A percentile compares a stretch with the other conserved stretches of the same genome.
phyloP scores from a whole-genome alignment of 2,329 filamentous ascomycete genomes.

The Reticulascus tulasneorum region DNA sequence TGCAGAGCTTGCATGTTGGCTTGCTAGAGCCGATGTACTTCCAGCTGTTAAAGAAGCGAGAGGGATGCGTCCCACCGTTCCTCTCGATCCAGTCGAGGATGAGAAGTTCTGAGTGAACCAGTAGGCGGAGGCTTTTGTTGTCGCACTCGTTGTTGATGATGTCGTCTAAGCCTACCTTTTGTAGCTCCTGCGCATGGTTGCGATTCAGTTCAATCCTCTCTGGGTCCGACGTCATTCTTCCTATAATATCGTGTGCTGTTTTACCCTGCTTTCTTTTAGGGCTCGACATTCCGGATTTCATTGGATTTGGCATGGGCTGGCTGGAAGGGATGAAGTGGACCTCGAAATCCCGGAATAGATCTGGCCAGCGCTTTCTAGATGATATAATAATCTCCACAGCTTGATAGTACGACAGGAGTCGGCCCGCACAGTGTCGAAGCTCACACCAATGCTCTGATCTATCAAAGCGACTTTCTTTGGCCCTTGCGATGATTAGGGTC shows the following conservation, averaged over 20 bases:
- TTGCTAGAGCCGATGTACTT: conserved; percentile 20
- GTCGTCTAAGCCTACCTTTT: background rate
- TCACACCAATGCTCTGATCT: conserved; percentile 23
- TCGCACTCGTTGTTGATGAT: background rate
- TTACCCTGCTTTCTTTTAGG: background rate
- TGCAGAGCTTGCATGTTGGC: conserved; percentile 17
- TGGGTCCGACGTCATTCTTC: conserved; percentile 13
- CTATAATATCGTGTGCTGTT: conserved; percentile 16
- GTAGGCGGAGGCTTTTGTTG: conserved; percentile 3
- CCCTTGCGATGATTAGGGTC: background rate
- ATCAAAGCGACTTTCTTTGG: conserved; percentile 5
- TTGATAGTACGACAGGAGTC: conserved; percentile 20
- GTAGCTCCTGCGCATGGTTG: background rate
- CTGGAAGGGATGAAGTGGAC: conserved; percentile 24
- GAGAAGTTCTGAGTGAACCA: conserved; percentile 15
- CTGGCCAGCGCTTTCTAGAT: conserved; percentile 20
- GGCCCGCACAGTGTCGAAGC: conserved; percentile 22
- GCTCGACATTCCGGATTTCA: conserved; percentile 6
- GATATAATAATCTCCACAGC: conserved; percentile 16
- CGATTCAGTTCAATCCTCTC: background rate
- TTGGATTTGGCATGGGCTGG: conserved; percentile 12
- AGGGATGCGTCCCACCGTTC: background rate
- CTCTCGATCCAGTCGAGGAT: conserved; percentile 8
- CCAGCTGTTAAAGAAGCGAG: conserved; percentile 6
- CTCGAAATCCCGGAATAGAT: conserved; percentile 25